Percentiles rank a stretch among this genome's conserved stretches.
phyloP scores from a whole-genome alignment of 1,139 yeast species.

The Scheffersomyces lignicola region DNA sequence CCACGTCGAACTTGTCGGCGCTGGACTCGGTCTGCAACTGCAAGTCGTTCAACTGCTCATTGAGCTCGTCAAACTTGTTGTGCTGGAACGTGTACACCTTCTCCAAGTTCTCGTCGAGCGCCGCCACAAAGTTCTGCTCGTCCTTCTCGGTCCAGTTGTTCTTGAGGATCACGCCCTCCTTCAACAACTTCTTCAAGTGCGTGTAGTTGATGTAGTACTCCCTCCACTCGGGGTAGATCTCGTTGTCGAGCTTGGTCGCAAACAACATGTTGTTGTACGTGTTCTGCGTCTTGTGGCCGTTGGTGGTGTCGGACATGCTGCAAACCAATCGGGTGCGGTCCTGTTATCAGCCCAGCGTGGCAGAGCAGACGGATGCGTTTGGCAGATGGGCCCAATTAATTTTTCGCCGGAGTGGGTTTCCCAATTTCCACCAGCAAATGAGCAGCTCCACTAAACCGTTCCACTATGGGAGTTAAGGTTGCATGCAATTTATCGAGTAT shows the following conservation, averaged over 20 bases:
- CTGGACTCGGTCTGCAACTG: constrained; percentile 47
- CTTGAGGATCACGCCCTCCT: constrained; percentile 67
- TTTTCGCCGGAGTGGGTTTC: too few species aligned
- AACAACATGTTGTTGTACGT: constrained; percentile 62
- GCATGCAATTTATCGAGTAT: too few species aligned
- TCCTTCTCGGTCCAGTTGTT: constrained; percentile 75
- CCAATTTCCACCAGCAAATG: too few species aligned
- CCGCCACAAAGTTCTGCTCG: constrained; percentile 77
- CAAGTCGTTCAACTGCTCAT: constrained; percentile 60
- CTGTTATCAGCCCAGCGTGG: too few species aligned
- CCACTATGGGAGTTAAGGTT: too few species aligned
- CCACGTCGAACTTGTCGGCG: constrained; percentile 47
- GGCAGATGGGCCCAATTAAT: too few species aligned
- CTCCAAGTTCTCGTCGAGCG: constrained; percentile 83
- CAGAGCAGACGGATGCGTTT: too few species aligned
- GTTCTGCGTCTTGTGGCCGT: neutral
- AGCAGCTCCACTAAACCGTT: too few species aligned
- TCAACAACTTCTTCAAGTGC: constrained; percentile 72
- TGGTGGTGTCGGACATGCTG: too few species aligned
- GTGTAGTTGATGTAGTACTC: constrained; percentile 80
- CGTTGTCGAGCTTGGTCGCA: constrained; percentile 79
- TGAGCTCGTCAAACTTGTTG: constrained; percentile 66
- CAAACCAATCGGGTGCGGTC: too few species aligned
- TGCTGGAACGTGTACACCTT: constrained; percentile 90
- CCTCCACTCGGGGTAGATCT: constrained; percentile 88